These are phyloP conservation scores for Epichloe gansuensis DNA, from an alignment of 2,329 filamentous ascomycete genomes.

Conservation along the genomic window DNA sequence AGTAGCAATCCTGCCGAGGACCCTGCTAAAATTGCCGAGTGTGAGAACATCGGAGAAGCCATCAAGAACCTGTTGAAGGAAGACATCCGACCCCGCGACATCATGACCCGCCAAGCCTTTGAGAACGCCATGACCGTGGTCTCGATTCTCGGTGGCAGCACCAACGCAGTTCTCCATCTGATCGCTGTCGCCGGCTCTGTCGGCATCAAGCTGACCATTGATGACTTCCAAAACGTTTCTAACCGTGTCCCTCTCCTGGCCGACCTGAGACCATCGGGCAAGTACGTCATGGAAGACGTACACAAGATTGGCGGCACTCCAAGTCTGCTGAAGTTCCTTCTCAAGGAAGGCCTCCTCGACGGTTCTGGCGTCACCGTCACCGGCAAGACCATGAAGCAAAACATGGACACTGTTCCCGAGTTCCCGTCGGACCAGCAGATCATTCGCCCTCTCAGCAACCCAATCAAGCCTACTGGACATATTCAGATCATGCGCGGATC, in stretches of 20 bases:
- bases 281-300: slow-evolving; percentile 74
- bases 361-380: slow-evolving; percentile 75
- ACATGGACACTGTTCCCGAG: slow-evolving; percentile 62
- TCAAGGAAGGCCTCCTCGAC: slow-evolving; percentile 71
- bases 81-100: slow-evolving; percentile 66
- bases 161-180: slow-evolving; percentile 74
- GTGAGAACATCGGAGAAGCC: slow-evolving; percentile 56
- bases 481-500: slow-evolving; percentile 81
- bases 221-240: slow-evolving; percentile 76
- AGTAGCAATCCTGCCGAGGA: slow-evolving; percentile 70
- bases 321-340: slow-evolving; percentile 74
- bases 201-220: slow-evolving; percentile 69
- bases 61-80: slow-evolving; percentile 65
- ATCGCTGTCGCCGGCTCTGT: slow-evolving; percentile 76
- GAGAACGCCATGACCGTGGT: slow-evolving; percentile 78
- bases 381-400: slow-evolving; percentile 79
- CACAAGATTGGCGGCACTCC: slow-evolving; percentile 83
- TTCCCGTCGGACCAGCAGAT: slow-evolving; percentile 69
- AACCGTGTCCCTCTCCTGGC: slow-evolving; percentile 70
- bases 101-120: slow-evolving; percentile 69
- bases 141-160: slow-evolving; percentile 73
- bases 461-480: slow-evolving; percentile 79
- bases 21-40: slow-evolving; percentile 59
- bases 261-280: slow-evolving; percentile 74
- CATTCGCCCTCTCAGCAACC: slow-evolving; percentile 68